Evolutionary conservation across 106 monocot species (phyloP), one percentile per base, ranked within the genome.

Genomic region (Cymbidium sinense): DNA sequence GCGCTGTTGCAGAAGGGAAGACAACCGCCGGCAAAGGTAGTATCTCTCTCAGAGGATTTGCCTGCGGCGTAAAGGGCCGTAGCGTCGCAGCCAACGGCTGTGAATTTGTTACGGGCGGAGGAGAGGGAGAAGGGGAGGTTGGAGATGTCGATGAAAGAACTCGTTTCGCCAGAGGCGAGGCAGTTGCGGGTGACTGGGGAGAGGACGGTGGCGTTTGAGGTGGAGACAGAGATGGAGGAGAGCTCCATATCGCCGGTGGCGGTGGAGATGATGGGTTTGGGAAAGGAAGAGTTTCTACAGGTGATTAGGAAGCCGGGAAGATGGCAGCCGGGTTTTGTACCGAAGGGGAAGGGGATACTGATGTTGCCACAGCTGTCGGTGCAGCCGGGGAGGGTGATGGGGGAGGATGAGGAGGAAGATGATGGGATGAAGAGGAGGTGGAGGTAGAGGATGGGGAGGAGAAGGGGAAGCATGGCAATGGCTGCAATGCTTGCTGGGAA

Each of bases 81-180:
- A 28, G 79, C 8, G 55, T 73, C 39, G 36, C 79, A 79, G 55
- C 79, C 79, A 4, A 79, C 33, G 55, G 39, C 72, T 1, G 73
- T 79, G 79, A 79, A 73, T 33, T 41, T 73, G 73, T 79, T 79
- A 2, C 73, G 73, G 34, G 36, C 3, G 51, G 43, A 33, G 73
- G 79, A 79, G 54, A 79, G 50, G 58, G 58, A 20, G 39, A 33
- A 79, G 36, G 79, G 79, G 37, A 39, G 36, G 15, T 62, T 8
- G 10, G 34, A 62, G 64, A 74, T 5, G 43, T 74, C 43, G 27
- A 74, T 58, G 47, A 13, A 13, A 47, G 47, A 47, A 13, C 13
- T 11, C 12, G 47, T 13, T 47, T 47, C 12, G 47, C 15, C 47
- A 13, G 47, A 47, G 15, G 47, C 12, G 4, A 5, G 11, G 58